A percentile compares a stretch with the other conserved stretches of the same genome.
phyloP scores from a whole-genome alignment of 176 grass and related monocot species.

The Carex cristatella region DNA sequence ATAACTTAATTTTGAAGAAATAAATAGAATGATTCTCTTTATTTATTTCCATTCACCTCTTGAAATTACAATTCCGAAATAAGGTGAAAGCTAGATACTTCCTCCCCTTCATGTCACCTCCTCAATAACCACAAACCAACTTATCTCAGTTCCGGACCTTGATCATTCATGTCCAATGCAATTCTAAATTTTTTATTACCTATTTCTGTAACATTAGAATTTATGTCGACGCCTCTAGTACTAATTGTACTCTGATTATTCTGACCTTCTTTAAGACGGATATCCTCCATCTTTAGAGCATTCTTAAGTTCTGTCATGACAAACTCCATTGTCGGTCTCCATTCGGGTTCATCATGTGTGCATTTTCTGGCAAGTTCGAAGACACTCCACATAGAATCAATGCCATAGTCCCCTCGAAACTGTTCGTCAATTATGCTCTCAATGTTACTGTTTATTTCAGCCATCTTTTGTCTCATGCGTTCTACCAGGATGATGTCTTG shows the following conservation, averaged over 20 bases:
- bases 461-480: neutral
- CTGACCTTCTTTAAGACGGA: neutral
- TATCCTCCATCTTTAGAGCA: neutral
- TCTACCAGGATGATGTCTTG: neutral
- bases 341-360: neutral
- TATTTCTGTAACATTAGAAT: neutral
- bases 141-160: neutral
- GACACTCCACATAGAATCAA: slow-evolving; percentile 17
- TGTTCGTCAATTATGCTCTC: neutral
- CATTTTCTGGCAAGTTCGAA: neutral
- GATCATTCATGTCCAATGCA: neutral
- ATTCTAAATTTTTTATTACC: neutral
- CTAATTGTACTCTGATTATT: neutral
- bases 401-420: slow-evolving; percentile 1
- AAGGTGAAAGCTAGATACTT: no score
- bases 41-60: no score
- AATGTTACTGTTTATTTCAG: neutral
- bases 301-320: slow-evolving; percentile 11
- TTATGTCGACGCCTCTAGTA: neutral
- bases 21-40: no score
- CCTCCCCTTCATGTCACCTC: no score
- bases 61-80: no score
- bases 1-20: no score
- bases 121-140: neutral
- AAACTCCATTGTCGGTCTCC: neutral